phyloP scores from a whole-genome alignment of 768 basidiomycete species.

The Trametes villosa region DNA sequence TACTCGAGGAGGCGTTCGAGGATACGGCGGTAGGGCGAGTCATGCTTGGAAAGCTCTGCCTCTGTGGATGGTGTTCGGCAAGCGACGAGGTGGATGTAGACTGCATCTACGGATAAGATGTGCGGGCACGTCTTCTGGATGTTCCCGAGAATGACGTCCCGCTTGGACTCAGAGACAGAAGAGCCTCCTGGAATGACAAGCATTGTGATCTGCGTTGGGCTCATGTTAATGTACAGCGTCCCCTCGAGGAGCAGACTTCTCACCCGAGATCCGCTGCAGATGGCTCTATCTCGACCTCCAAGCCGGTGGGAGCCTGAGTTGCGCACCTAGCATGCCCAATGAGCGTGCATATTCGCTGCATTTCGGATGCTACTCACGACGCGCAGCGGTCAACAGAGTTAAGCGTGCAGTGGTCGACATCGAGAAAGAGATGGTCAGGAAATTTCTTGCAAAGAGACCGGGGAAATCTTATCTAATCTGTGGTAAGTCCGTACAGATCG shows the following conservation, averaged over 20 bases:
- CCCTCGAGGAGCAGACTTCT: too few species aligned
- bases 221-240: too few species aligned
- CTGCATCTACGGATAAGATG: constrained; percentile 73
- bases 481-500: too few species aligned
- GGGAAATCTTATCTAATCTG: constrained; percentile 13
- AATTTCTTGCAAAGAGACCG: constrained; percentile 3
- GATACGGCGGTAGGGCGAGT: constrained; percentile 51
- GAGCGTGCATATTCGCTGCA: too few species aligned
- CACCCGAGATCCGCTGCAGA: too few species aligned
- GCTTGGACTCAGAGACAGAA: constrained; percentile 70
- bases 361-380: too few species aligned
- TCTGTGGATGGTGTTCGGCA: constrained; percentile 52
- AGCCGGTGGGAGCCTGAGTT: too few species aligned
- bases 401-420: constrained; percentile 15
- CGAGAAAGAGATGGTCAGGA: constrained; percentile 7
- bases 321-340: too few species aligned
- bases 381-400: background rate
- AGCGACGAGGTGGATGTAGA: constrained; percentile 87
- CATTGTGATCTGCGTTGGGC: constrained; percentile 62
- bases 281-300: too few species aligned
- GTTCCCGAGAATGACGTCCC: constrained; percentile 61
- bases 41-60: constrained; percentile 47
- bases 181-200: constrained; percentile 80
- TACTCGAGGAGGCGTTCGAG: constrained; percentile 81
- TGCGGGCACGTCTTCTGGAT: constrained; percentile 58